Base-by-base conservation (phyloP, 352 stramenopile species). In the Globisporangium acanthophoron region DNA sequence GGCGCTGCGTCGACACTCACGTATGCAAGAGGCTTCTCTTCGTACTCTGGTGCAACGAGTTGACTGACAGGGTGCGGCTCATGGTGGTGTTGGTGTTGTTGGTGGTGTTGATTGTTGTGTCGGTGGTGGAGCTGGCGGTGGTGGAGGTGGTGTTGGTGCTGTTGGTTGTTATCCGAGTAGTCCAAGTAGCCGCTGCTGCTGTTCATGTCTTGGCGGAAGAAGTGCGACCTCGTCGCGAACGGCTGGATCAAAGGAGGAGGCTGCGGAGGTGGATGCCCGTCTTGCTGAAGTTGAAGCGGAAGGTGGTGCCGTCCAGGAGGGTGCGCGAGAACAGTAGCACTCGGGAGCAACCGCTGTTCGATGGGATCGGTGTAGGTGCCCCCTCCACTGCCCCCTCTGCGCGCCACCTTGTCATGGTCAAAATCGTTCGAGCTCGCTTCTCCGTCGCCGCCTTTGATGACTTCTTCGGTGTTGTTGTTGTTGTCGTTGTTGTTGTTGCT, bases 11-110 rank as follows among this genome's bases (percentile, higher is more conserved):
- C 18, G n/a, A 27, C 43, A 29, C 43, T 11, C 20, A 16, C 11
- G 18, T 31, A 2, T 6, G 5, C n/a, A 6, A 15, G 20, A 7
- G 5, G 20, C 9, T 31, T 29, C n/a, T 29, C 44, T 15, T 49
- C 44, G 44, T 49, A 49, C 20, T 27, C 44, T 49, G 44, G 44
- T 3, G n/a, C 3, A 13, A 18, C 16, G n/a, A 31, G 2, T 16
- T 16, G 44, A 8, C 3, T 21, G 20, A 3, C 24, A 3, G 44
- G 15, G 49, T 47, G 29, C 16, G 18, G 6, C 6, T 46, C 8
- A 43, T 49, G 4, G 53, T 64, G 54, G 5, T 65, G 20, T 0
- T 71, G 46, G 44, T 72, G 64, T 9, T 52, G 45, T 12, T 64
- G 54, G 11, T 45, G 29, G 27, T 24, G 54, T 6, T 59, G 54